A percentile compares a stretch with the other conserved stretches of the same genome.
Conservation (phyloP, 495 filamentous ascomycete species). For the Parmelia sp. region DNA sequence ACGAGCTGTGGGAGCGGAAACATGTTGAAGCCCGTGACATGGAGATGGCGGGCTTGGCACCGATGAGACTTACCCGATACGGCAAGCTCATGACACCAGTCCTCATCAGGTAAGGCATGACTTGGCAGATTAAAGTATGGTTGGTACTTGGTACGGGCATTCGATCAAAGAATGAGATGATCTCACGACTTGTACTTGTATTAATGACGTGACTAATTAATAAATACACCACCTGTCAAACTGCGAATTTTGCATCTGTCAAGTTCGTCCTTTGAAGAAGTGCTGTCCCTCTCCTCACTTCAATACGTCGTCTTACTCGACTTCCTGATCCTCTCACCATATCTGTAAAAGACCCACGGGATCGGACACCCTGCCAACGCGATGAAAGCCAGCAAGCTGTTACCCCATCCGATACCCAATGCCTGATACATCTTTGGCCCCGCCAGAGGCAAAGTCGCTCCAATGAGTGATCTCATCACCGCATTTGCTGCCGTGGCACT, state of each 20-base stretch:
- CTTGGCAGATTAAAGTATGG: no score
- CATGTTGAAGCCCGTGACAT: neutral
- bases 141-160: no score
- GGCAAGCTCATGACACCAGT: no score
- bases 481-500: constrained; percentile 46
- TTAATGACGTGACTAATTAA: no score
- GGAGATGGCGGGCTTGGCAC: neutral
- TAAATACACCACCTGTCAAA: no score
- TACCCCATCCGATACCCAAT: constrained; percentile 44
- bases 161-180: no score
- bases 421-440: constrained; percentile 42
- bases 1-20: neutral
- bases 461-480: constrained; percentile 45
- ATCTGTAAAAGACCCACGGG: constrained; percentile 30
- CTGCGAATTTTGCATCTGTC: no score
- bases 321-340: constrained; percentile 25
- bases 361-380: constrained; percentile 35
- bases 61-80: no score
- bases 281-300: neutral
- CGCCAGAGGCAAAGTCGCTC: constrained; percentile 45
- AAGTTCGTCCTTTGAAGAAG: no score
- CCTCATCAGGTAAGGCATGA: no score
- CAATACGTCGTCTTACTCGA: constrained; percentile 16
- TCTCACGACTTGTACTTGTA: no score
- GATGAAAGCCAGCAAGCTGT: constrained; percentile 40